Evolutionary conservation across 345 rosid species (phyloP).

Genomic region (Carallia brachiata): DNA sequence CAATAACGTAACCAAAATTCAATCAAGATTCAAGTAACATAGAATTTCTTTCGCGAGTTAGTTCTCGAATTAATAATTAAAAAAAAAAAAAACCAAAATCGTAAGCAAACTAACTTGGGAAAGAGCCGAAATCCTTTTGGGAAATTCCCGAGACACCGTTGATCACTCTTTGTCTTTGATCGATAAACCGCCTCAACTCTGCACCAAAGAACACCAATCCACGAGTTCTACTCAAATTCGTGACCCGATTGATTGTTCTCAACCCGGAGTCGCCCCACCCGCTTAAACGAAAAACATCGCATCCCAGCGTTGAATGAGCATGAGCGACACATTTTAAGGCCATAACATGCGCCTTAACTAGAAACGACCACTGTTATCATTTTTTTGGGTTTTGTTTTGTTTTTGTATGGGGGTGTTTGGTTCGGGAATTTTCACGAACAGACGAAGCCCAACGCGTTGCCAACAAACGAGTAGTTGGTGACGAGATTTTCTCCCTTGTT

Average conservation of each 20-base stretch:
- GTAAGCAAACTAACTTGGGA: conserved; percentile 41
- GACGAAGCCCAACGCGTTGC: background rate
- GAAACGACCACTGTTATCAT: no score
- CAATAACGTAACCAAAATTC: background rate
- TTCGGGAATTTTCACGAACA: conserved; percentile 23
- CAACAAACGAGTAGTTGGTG: background rate
- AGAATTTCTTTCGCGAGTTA: no score
- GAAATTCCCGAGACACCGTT: conserved; percentile 23
- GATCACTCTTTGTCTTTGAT: conserved; percentile 8
- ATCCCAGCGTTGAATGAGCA: background rate
- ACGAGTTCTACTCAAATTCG: background rate
- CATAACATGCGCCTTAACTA: conserved; percentile 14
- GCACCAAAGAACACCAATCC: conserved; percentile 15
- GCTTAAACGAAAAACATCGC: conserved; percentile 6
- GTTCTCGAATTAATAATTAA: background rate
- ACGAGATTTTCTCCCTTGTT: background rate
- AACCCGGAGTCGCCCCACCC: conserved; percentile 14
- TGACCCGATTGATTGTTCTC: conserved; percentile 10
- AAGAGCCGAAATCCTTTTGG: conserved; percentile 36
- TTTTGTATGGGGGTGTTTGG: conserved; percentile 3
- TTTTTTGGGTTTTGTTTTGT: background rate
- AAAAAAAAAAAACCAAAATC: background rate
- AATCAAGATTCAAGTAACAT: no score
- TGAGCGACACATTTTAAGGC: conserved; percentile 16
- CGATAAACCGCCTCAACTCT: conserved; percentile 16